Evolutionary conservation across 2,329 filamentous ascomycete genomes (phyloP).

Genomic region (Apiospora pterosperma): DNA sequence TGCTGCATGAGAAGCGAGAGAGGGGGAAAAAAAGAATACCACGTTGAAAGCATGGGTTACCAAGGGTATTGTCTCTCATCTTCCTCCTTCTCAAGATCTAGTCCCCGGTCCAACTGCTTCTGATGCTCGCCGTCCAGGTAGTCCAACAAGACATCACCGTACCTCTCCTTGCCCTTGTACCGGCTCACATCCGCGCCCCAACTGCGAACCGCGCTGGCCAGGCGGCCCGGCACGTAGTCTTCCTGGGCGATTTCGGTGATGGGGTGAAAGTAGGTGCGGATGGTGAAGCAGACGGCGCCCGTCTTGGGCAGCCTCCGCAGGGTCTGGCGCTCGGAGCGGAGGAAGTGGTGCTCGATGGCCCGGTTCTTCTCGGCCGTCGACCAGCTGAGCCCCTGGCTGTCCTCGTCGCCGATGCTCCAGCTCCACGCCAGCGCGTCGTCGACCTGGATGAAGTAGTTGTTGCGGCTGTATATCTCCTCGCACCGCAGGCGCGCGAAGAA

Average conservation of each 20-base stretch:
- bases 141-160: constrained; percentile 69
- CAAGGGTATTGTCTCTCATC: constrained; percentile 61
- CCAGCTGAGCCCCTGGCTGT: constrained; percentile 64
- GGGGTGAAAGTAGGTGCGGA: constrained; percentile 76
- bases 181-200: constrained; percentile 74
- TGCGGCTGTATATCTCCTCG: constrained; percentile 60
- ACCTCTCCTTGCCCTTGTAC: constrained; percentile 78
- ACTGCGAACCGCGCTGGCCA: constrained; percentile 75
- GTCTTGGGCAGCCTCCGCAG: constrained; percentile 58
- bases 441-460: constrained; percentile 88
- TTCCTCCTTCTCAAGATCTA: constrained; percentile 60
- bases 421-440: constrained; percentile 77
- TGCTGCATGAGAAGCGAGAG: too few relatives aligned
- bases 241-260: constrained; percentile 66
- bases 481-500: constrained; percentile 73
- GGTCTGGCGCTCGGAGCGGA: constrained; percentile 73
- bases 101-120: constrained; percentile 66
- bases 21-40: not conserved
- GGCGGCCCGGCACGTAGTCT: constrained; percentile 71
- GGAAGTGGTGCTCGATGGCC: constrained; percentile 70
- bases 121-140: constrained; percentile 72
- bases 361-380: constrained; percentile 71
- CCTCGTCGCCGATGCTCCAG: constrained; percentile 70
- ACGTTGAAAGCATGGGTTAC: constrained; percentile 18
- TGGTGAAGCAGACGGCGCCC: constrained; percentile 67